Evolutionary conservation across 805 yeast species (phyloP).

Genomic region (Hanseniaspora thailandica): DNA sequence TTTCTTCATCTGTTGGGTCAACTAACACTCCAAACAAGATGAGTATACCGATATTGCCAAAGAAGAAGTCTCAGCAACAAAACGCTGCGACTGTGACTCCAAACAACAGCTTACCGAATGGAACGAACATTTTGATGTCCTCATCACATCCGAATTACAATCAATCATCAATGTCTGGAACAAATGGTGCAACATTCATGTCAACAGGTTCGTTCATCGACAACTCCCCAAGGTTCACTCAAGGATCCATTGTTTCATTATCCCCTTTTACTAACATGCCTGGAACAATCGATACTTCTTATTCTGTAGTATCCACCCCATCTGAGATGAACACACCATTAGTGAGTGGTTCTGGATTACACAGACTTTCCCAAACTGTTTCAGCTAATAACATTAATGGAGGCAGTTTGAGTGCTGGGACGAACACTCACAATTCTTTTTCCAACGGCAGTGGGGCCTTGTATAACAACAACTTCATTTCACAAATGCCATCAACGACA

Average conservation of each 20-base stretch:
- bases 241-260: constrained; percentile 6
- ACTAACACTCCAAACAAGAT: constrained; percentile 24
- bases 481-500: constrained; percentile 14
- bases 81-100: not conserved
- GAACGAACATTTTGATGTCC: constrained; percentile 8
- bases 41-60: constrained; percentile 29
- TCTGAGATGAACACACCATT: constrained; percentile 16
- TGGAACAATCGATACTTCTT: constrained; percentile 5
- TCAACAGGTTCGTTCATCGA: constrained; percentile 13
- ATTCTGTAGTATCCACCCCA: constrained; percentile 13
- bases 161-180: not conserved
- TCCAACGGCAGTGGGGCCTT: constrained; percentile 7
- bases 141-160: constrained; percentile 12
- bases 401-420: not conserved
- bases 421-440: not conserved
- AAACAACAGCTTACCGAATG: not conserved
- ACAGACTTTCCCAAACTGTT: constrained; percentile 17
- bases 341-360: constrained; percentile 15
- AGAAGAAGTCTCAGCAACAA: constrained; percentile 19
- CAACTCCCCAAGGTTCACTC: constrained; percentile 12
- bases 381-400: constrained; percentile 15
- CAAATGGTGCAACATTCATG: constrained; percentile 6
- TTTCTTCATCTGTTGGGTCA: constrained; percentile 25
- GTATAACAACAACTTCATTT: constrained; percentile 17
- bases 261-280: constrained; percentile 3